phyloP scores from a whole-genome alignment of 2,329 filamentous ascomycete species.

The Aspergillus chevalieri region DNA sequence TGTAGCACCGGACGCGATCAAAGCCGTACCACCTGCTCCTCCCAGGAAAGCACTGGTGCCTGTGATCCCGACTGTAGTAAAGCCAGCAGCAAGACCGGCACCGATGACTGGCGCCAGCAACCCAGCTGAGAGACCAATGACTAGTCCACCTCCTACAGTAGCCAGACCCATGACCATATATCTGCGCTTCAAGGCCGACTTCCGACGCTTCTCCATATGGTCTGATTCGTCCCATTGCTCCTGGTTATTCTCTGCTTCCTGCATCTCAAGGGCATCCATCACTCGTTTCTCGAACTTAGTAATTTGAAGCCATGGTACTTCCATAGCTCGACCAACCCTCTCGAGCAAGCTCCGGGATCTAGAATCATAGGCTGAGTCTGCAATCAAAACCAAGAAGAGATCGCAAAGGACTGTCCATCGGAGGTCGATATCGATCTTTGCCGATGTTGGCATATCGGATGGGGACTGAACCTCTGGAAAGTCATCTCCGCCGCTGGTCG shows the following conservation, averaged over 20 bases:
- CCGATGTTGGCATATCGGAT: conserved; percentile 71
- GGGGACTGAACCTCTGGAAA: conserved; percentile 75
- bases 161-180: conserved; percentile 95
- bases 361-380: conserved; percentile 89
- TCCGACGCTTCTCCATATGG: conserved; percentile 80
- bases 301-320: conserved; percentile 85
- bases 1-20: conserved; percentile 86
- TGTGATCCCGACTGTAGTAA: conserved; percentile 87
- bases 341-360: conserved; percentile 81
- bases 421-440: conserved; percentile 89
- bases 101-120: conserved; percentile 90
- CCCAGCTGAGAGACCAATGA: conserved; percentile 91
- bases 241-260: conserved; percentile 75
- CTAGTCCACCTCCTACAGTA: conserved; percentile 87
- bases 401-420: conserved; percentile 97
- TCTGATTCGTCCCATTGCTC: conserved; percentile 98
- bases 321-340: conserved; percentile 70
- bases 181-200: conserved; percentile 71
- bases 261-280: conserved; percentile 95
- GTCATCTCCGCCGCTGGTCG: conserved; percentile 57
- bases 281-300: conserved; percentile 96
- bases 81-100: conserved; percentile 84
- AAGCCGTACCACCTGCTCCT: conserved; percentile 82
- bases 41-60: conserved; percentile 86
- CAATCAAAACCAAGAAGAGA: conserved; percentile 88